Conservation (phyloP, 2,329 filamentous ascomycete genomes). For the Ambrosiella beaveri region DNA sequence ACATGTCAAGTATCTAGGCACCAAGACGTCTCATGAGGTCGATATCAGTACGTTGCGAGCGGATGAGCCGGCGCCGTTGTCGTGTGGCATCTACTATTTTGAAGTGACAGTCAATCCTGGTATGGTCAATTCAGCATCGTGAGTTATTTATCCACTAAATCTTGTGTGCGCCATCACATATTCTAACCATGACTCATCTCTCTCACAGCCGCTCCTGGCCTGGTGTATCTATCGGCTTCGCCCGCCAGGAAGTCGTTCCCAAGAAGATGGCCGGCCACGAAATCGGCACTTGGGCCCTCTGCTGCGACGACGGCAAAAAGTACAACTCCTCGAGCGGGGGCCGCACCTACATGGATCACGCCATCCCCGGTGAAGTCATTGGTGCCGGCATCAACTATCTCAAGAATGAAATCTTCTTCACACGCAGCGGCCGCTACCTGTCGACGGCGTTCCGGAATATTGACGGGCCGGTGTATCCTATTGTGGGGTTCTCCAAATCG, state of each 20-base stretch:
- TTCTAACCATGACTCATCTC: too few relatives aligned
- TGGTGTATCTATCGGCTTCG: slow-evolving; percentile 32
- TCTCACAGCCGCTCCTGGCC: not conserved
- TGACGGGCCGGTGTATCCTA: slow-evolving; percentile 46
- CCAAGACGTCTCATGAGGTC: slow-evolving; percentile 30
- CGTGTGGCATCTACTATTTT: slow-evolving; percentile 90
- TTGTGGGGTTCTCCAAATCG: slow-evolving; percentile 46
- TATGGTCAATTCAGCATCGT: not conserved
- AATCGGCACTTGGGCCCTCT: slow-evolving; percentile 50
- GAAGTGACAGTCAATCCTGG: slow-evolving; percentile 40
- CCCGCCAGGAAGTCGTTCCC: slow-evolving; percentile 30
- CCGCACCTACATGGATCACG: slow-evolving; percentile 38
- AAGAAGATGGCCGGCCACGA: slow-evolving; percentile 45
- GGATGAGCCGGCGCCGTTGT: slow-evolving; percentile 70
- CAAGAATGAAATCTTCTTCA: slow-evolving; percentile 49
- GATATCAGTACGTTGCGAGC: slow-evolving; percentile 72
- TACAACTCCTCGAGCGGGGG: slow-evolving; percentile 40
- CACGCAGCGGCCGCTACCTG: slow-evolving; percentile 42
- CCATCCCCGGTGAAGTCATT: slow-evolving; percentile 38
- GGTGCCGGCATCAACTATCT: slow-evolving; percentile 51
- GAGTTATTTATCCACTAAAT: not conserved
- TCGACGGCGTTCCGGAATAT: slow-evolving; percentile 54
- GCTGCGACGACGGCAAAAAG: slow-evolving; percentile 48
- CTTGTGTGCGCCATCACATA: too few relatives aligned
- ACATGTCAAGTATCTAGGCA: slow-evolving; percentile 46